phyloP scores from a whole-genome alignment of 2,329 filamentous ascomycete species.

The Cryphonectria naterciae region DNA sequence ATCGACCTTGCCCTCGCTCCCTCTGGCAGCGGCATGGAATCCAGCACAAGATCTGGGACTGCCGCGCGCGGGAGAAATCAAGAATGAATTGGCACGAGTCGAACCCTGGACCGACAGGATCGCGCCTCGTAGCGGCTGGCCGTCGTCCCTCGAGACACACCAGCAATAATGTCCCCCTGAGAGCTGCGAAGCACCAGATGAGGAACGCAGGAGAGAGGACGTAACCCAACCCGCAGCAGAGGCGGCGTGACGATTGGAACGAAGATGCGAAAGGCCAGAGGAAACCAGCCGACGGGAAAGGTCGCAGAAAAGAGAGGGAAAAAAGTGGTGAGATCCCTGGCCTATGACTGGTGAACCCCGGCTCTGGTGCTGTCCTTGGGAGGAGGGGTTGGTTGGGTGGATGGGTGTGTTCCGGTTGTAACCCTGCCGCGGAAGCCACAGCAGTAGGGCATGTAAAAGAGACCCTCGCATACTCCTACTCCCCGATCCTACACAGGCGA shows the following conservation, averaged over 20 bases:
- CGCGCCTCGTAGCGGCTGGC: conserved; percentile 4
- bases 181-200: background rate
- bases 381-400: background rate
- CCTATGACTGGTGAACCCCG: conserved; percentile 5
- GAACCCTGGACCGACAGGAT: conserved; percentile 2
- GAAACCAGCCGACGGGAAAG: background rate
- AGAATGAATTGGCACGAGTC: conserved; percentile 9
- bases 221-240: background rate
- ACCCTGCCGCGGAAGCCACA: background rate
- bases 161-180: background rate
- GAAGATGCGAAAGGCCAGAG: background rate
- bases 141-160: conserved; percentile 10
- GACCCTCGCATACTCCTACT: background rate
- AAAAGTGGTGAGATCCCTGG: background rate
- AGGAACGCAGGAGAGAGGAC: background rate
- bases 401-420: background rate
- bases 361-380: background rate
- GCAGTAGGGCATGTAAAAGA: background rate
- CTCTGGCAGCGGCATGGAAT: conserved; percentile 8
- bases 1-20: conserved; percentile 4
- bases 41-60: background rate
- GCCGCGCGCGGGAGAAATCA: conserved; percentile 3
- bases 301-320: background rate
- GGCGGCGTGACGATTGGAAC: background rate
- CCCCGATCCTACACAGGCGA: background rate